Evolutionary conservation across 2,329 filamentous ascomycete genomes (phyloP).

Genomic region (Epichloe sp.): DNA sequence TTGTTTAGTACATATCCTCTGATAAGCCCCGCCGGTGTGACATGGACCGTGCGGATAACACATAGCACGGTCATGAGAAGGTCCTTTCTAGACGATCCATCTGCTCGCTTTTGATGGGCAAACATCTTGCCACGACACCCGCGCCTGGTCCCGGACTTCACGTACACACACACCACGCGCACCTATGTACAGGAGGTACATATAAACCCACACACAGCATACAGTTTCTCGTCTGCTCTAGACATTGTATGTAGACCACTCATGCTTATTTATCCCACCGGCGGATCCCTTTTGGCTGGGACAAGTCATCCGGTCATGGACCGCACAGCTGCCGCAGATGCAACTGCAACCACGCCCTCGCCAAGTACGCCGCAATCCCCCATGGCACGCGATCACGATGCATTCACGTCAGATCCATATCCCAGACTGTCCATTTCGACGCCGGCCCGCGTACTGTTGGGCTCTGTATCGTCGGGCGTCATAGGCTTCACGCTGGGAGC

Average conservation of each 20-base stretch:
- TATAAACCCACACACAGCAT: too few species aligned
- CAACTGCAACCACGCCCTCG: slow-evolving; percentile 1
- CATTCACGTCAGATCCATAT: slow-evolving; percentile 15
- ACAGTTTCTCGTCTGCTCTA: too few species aligned
- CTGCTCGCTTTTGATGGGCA: too few species aligned
- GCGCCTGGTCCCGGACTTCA: too few species aligned
- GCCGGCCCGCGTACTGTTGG: slow-evolving; percentile 51
- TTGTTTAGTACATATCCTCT: too few species aligned
- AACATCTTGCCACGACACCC: too few species aligned
- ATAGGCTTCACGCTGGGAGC: slow-evolving; percentile 61
- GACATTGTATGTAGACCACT: too few species aligned
- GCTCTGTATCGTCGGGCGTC: slow-evolving; percentile 47
- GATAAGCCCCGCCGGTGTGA: too few species aligned
- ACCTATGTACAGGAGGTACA: too few species aligned
- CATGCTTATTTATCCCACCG: not conserved
- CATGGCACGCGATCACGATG: slow-evolving; percentile 9
- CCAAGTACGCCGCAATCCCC: slow-evolving; percentile 1
- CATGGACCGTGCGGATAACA: not conserved
- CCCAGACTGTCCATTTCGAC: slow-evolving; percentile 51
- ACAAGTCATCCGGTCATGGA: not conserved
- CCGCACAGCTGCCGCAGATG: not conserved
- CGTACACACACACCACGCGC: too few species aligned
- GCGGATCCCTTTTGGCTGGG: not conserved
- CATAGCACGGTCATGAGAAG: not conserved
- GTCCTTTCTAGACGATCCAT: not conserved